Evolutionary conservation across 129 eudicot genomes (phyloP), one percentile per base, ranked within the genome.

Genomic region (Saposhnikovia divaricata): DNA sequence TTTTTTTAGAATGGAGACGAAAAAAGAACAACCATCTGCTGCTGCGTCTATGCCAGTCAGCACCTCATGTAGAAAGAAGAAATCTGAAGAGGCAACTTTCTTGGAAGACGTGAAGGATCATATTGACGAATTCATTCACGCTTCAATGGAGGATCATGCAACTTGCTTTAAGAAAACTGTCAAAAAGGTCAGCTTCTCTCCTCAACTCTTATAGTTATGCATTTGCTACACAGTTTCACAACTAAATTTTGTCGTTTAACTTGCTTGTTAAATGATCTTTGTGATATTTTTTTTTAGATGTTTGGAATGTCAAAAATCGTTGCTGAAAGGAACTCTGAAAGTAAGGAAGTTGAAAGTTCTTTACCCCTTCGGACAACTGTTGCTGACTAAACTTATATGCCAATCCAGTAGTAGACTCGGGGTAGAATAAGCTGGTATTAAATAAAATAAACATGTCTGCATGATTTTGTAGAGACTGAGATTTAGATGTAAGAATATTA

Each of bases 101-200:
- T 45, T 92, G 69, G 88, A 89, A 84, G 97, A 91, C 76, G 84
- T 91, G 18, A 88, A 82, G 82, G 93, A 89, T 81, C 93, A 91
- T 83, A 89, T 91, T 48, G 92, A 89, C 46, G 97, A 91, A 80
- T 91, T 91, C 39, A 73, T 89, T 51, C 81, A 91, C 82, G 97
- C 93, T 79, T 91, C 97, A 48, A 89, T 91, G 97, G 93, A 89
- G 74, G 97, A 89, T 78, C 97, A 91, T 77, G 85, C 83, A 78
- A 80, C 88, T 51, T 91, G 97, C 85, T 91, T 91, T 43, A 85
- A 86, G 76, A 91, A 91, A 77, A 86, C 89, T 34, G 83, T 91
- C 53, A 83, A 87, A 48, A 89, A 88, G 93, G 97, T 89, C 55
- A 47, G 72, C 31, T 53, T 85, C 46, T 59, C 12, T 50, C 69